These are phyloP conservation scores for Brachypodium distachyon DNA, from an alignment of 202 grass and related monocot species.

Conservation along the genomic window DNA sequence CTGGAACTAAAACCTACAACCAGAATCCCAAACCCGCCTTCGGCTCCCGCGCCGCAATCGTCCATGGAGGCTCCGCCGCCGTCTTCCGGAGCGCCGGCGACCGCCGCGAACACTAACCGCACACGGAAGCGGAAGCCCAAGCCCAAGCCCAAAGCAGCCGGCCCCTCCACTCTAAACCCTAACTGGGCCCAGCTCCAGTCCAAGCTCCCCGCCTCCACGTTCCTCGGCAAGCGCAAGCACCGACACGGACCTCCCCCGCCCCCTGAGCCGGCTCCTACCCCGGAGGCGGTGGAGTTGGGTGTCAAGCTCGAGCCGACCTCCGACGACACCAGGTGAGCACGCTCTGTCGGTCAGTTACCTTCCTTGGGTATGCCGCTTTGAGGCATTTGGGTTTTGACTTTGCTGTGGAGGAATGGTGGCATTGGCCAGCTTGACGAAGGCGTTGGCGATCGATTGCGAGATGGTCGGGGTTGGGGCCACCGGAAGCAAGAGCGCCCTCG, in stretches of 20 bases:
- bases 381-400: constrained; percentile 25
- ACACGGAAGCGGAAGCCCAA: constrained; percentile 25
- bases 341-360: background rate
- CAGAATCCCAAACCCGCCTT: background rate
- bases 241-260: background rate
- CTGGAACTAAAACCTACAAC: too few species aligned
- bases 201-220: constrained; percentile 42
- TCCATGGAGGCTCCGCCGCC: constrained; percentile 20
- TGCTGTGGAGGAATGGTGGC: constrained; percentile 3
- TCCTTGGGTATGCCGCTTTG: constrained; percentile 3
- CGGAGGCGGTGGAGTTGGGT: background rate
- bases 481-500: constrained; percentile 69
- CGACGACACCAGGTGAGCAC: constrained; percentile 44
- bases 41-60: constrained; percentile 14
- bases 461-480: constrained; percentile 79
- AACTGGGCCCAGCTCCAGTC: constrained; percentile 91
- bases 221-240: constrained; percentile 79
- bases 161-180: constrained; percentile 45
- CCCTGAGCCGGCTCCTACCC: background rate
- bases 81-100: background rate
- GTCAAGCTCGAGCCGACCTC: constrained; percentile 57
- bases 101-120: constrained; percentile 12
- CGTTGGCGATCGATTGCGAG: constrained; percentile 78
- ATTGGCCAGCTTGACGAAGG: constrained; percentile 67
- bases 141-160: constrained; percentile 20